Percentiles rank a stretch among this genome's conserved stretches.
Evolutionary conservation across 306 rosid species (phyloP).

Genomic region (Ammopiptanthus mongolicus): DNA sequence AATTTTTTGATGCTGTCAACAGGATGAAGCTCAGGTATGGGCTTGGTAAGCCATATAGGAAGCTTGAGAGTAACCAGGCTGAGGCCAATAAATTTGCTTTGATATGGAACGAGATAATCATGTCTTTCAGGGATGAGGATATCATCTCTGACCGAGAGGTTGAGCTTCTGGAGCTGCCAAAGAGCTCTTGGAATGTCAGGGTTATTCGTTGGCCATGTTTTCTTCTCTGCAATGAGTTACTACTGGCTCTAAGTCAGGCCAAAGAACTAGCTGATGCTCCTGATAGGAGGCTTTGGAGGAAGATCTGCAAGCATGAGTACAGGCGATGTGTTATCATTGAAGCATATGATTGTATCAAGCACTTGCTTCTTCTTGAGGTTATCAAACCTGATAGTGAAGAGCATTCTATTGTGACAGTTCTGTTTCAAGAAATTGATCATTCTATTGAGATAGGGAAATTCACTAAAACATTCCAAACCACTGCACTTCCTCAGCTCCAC

Average conservation of each 20-base stretch:
- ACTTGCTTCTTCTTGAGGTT: slow-evolving; percentile 57
- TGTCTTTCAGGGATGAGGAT: slow-evolving; percentile 87
- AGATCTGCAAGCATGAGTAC: slow-evolving; percentile 79
- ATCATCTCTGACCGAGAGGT: slow-evolving; percentile 73
- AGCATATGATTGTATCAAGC: slow-evolving; percentile 68
- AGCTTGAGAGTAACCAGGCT: slow-evolving; percentile 72
- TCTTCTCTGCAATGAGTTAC: slow-evolving; percentile 87
- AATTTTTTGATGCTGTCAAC: slow-evolving; percentile 58
- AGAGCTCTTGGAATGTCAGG: slow-evolving; percentile 72
- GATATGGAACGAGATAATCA: slow-evolving; percentile 85
- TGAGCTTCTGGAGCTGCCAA: slow-evolving; percentile 78
- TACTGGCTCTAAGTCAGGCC: slow-evolving; percentile 84
- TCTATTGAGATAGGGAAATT: slow-evolving; percentile 70
- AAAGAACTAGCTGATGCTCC: slow-evolving; percentile 66
- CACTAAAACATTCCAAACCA: slow-evolving; percentile 60
- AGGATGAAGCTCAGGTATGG: slow-evolving; percentile 94
- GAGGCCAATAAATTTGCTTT: slow-evolving; percentile 81
- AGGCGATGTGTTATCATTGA: slow-evolving; percentile 78
- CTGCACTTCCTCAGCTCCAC: slow-evolving; percentile 71
- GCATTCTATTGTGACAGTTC: slow-evolving; percentile 63
- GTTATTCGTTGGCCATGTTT: slow-evolving; percentile 95
- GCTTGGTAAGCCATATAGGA: slow-evolving; percentile 72
- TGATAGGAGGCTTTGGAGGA: slow-evolving; percentile 88
- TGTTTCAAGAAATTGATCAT: slow-evolving; percentile 80
- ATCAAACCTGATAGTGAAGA: slow-evolving; percentile 58